A percentile compares a stretch with the other conserved stretches of the same genome.
These are phyloP conservation scores for Capronia epimyces DNA, from an alignment of 2,329 filamentous ascomycete genomes.

Conservation along the genomic window DNA sequence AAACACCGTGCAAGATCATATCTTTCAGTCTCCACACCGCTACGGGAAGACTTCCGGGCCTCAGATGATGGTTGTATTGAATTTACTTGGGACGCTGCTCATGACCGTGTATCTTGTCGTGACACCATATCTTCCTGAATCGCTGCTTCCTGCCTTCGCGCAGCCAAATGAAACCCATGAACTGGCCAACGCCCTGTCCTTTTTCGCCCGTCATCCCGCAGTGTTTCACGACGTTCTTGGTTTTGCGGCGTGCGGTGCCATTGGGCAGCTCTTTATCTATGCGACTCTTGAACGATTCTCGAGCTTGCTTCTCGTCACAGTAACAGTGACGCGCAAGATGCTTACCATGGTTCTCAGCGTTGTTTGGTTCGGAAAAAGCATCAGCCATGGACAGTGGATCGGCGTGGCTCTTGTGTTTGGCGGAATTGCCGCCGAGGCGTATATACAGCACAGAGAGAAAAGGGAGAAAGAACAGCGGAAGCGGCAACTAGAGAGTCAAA, in stretches of 20 bases:
- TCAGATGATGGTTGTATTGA: constrained; percentile 99
- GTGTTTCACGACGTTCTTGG: constrained; percentile 84
- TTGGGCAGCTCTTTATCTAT: constrained; percentile 97
- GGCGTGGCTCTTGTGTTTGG: constrained; percentile 91
- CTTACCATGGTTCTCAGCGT: constrained; percentile 97
- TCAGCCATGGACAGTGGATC: constrained; percentile 86
- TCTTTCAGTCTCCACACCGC: constrained; percentile 60
- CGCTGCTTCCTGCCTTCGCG: constrained; percentile 60
- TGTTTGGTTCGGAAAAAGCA: constrained; percentile 82
- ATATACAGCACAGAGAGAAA: constrained; percentile 78
- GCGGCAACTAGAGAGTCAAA: background rate
- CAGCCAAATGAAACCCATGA: constrained; percentile 61
- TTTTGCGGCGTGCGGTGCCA: constrained; percentile 82
- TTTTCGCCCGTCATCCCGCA: constrained; percentile 71
- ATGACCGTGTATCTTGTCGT: constrained; percentile 71
- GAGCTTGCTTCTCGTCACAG: constrained; percentile 84
- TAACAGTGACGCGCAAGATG: constrained; percentile 98
- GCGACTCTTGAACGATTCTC: constrained; percentile 91
- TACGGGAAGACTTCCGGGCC: constrained; percentile 81
- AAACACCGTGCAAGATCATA: constrained; percentile 93
- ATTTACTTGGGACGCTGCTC: constrained; percentile 74
- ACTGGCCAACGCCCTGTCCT: constrained; percentile 69
- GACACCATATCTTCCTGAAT: constrained; percentile 71
- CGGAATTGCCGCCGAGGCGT: constrained; percentile 84
- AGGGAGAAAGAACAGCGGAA: constrained; percentile 62